Percentiles rank a stretch among this genome's conserved stretches.
These are phyloP conservation scores for Komagataella pseudopastoris DNA, from an alignment of 805 yeast species.

Conservation along the genomic window DNA sequence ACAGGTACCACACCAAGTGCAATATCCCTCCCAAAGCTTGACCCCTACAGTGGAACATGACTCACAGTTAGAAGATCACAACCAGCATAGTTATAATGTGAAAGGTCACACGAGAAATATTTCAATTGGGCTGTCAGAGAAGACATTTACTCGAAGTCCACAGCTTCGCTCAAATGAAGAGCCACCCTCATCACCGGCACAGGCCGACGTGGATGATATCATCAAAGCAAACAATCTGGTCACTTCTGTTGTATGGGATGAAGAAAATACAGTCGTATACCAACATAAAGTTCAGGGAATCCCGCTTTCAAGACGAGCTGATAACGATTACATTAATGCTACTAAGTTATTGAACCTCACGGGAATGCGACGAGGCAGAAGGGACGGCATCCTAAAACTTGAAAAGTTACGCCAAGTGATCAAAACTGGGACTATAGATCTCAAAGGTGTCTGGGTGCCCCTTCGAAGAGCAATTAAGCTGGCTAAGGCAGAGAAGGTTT, in stretches of 20 bases:
- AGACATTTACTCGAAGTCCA: neutral
- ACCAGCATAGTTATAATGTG: neutral
- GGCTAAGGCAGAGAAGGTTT: constrained; percentile 71
- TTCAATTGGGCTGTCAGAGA: neutral
- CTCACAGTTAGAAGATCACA: neutral
- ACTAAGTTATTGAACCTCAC: constrained; percentile 74
- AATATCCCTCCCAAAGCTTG: neutral
- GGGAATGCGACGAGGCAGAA: constrained; percentile 74
- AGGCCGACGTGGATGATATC: neutral
- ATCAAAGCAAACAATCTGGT: neutral
- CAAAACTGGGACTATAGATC: constrained; percentile 76
- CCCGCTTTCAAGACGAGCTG: constrained; percentile 60
- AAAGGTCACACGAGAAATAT: neutral
- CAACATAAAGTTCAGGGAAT: constrained; percentile 78
- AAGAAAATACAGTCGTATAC: constrained; percentile 72
- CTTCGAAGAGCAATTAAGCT: constrained; percentile 69
- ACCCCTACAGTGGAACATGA: neutral
- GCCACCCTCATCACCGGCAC: neutral
- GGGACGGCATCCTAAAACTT: constrained; percentile 72
- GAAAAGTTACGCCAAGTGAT: constrained; percentile 71
- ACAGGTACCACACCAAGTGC: neutral
- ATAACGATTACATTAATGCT: constrained; percentile 76
- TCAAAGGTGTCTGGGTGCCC: constrained; percentile 86
- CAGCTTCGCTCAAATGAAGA: neutral
- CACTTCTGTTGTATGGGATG: constrained; percentile 52